Percentiles rank a stretch among this genome's conserved stretches.
These are phyloP conservation scores for Diaporthe australafricana DNA, from an alignment of 2,329 filamentous ascomycete genomes.

Conservation along the genomic window DNA sequence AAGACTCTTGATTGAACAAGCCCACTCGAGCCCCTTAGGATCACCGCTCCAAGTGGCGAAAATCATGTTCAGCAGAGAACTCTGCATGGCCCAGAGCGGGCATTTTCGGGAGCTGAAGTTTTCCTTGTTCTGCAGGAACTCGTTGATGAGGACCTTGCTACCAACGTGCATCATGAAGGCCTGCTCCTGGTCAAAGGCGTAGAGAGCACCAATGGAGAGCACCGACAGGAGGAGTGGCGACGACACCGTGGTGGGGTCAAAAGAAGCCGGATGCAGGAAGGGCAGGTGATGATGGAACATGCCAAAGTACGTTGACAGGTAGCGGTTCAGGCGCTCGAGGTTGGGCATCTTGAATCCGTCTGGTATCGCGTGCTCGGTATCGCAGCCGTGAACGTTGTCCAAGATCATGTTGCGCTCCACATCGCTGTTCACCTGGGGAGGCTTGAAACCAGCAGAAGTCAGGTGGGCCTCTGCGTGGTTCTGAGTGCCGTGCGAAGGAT, in stretches of 20 bases:
- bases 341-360: conserved; percentile 91
- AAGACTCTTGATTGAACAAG: conserved; percentile 97
- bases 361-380: conserved; percentile 84
- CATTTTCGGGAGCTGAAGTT: conserved; percentile 99
- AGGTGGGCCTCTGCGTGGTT: conserved; percentile 77
- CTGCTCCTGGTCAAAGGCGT: conserved; percentile 96
- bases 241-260: conserved; percentile 82
- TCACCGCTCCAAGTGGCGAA: conserved; percentile 99
- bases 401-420: conserved; percentile 87
- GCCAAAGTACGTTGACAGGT: conserved; percentile 95
- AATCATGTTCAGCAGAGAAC: conserved; percentile 96
- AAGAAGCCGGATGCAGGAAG: conserved; percentile 93
- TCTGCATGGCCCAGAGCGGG: conserved; percentile 98
- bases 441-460: conserved; percentile 74
- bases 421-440: conserved; percentile 85
- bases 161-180: conserved; percentile 98
- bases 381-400: conserved; percentile 85
- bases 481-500: conserved; percentile 74
- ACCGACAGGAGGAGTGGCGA: conserved; percentile 89
- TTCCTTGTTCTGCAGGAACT: conserved; percentile 97
- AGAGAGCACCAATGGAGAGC: conserved; percentile 93
- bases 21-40: conserved; percentile 97
- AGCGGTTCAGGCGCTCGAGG: conserved; percentile 85
- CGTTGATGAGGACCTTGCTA: conserved; percentile 95
- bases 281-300: conserved; percentile 97